Percentiles rank a stretch among this genome's conserved stretches.
phyloP scores from a whole-genome alignment of 2,329 filamentous ascomycete species.

The Davidsoniella virescens region DNA sequence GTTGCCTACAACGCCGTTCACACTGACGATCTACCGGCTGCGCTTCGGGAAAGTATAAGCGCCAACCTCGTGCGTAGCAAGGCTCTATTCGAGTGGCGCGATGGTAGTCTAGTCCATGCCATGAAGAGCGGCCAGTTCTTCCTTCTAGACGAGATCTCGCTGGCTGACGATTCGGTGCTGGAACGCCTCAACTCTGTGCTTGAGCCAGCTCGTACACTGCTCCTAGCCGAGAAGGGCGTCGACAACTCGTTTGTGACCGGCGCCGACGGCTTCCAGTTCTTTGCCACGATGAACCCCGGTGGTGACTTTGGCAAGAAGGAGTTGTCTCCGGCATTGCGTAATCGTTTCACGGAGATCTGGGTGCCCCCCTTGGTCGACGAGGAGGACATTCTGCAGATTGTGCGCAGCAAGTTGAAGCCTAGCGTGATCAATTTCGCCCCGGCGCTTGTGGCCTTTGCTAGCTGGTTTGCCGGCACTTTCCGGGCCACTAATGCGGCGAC shows the following conservation, averaged over 20 bases:
- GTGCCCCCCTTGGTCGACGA: constrained; percentile 74
- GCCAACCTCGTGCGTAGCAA: constrained; percentile 47
- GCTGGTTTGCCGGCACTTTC: constrained; percentile 81
- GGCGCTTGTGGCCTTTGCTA: constrained; percentile 69
- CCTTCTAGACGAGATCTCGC: constrained; percentile 89
- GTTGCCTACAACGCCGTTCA: constrained; percentile 30
- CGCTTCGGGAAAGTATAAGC: constrained; percentile 30
- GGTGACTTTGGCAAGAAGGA: constrained; percentile 98
- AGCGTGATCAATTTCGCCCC: constrained; percentile 41
- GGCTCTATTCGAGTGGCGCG: constrained; percentile 89
- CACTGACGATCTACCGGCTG: constrained; percentile 23
- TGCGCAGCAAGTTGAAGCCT: constrained; percentile 53
- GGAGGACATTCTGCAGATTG: constrained; percentile 77
- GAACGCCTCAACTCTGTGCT: constrained; percentile 94
- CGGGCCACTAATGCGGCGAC: constrained; percentile 22
- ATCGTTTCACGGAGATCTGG: constrained; percentile 98
- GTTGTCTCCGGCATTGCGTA: constrained; percentile 81
- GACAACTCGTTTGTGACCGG: constrained; percentile 67
- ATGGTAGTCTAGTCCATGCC: constrained; percentile 82
- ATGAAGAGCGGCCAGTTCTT: constrained; percentile 88
- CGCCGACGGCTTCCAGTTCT: constrained; percentile 72
- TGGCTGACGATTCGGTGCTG: constrained; percentile 92
- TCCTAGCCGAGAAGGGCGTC: constrained; percentile 87
- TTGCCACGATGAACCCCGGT: constrained; percentile 98
- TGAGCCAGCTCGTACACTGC: constrained; percentile 68